These are phyloP conservation scores for Lupinus albus DNA, from an alignment of 306 rosid genomes.

Conservation along the genomic window DNA sequence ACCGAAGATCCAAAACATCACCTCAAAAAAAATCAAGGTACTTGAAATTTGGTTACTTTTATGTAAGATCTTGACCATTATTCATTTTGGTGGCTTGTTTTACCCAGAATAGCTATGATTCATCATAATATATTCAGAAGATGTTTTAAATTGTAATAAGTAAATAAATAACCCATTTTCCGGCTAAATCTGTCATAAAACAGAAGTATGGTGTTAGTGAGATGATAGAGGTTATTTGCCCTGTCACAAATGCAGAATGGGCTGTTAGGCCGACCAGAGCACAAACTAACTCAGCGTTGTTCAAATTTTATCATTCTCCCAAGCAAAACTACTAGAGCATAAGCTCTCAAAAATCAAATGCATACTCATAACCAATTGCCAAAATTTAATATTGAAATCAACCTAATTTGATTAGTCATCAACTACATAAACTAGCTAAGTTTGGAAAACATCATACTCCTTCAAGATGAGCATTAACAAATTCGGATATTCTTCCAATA, in stretches of 20 bases:
- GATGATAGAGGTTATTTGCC: conserved; percentile 9
- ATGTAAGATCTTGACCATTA: not conserved
- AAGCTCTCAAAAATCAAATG: conserved; percentile 17
- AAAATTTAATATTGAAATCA: conserved; percentile 24
- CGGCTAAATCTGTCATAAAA: conserved; percentile 3
- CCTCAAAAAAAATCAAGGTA: not conserved
- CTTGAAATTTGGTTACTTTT: not conserved
- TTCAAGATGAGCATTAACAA: conserved; percentile 1
- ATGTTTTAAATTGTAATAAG: not conserved
- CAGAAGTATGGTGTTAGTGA: not conserved
- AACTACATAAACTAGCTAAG: not conserved
- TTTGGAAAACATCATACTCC: conserved; percentile 15
- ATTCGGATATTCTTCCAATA: not conserved
- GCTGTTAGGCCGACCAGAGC: conserved; percentile 1
- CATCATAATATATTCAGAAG: not conserved
- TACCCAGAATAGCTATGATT: not conserved
- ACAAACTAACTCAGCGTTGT: conserved; percentile 16
- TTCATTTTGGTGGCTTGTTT: conserved; percentile 5
- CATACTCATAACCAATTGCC: conserved; percentile 15
- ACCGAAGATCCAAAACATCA: not conserved
- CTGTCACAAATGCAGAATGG: conserved; percentile 5
- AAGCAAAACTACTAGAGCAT: conserved; percentile 30
- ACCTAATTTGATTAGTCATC: not conserved
- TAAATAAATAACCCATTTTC: not conserved
- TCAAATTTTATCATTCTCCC: conserved; percentile 22